Base-by-base conservation (phyloP, 2,329 filamentous ascomycete genomes). In the Lachnellula suecica region DNA sequence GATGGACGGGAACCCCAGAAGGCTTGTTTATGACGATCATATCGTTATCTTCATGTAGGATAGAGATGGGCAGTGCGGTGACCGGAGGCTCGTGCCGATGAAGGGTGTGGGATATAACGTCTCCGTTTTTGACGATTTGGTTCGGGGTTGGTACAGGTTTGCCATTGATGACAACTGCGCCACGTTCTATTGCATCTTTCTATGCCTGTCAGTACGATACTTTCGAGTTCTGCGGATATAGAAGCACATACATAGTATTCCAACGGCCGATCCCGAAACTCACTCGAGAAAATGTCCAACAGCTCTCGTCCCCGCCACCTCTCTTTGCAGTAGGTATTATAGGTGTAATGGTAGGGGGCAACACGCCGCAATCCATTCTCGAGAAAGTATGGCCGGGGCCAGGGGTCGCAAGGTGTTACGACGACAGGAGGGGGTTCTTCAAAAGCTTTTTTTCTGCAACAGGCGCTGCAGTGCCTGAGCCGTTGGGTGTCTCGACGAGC, bases 21-120 rank as follows among this genome's bases (percentile, higher is more conserved):
- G 94, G 94, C 71, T 99, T 99, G 74, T 97, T 91, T 69, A 99
- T 96, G 56, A 97, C 92, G 53, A 99, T 88, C 76, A 99, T 87
- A 60, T 92, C 88, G 42, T 95, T 83, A 62, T 96, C 91, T 71
- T 99, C 94, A 71, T 96, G 88, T 35, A 99, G 84, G 42, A 97
- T 81, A 15, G 82, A 83, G 45, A 99, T 87, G 0, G 89, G 83
- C 38, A 89, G 82, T 15, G 84, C 85, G 2, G 90, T 92, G 27
- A 97, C 91, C 1, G 94, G 94, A 2, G 94, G 94, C 71, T 99
- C 94, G 69, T 99, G 94, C 13, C 94, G 88, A 70, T 99, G 94
- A 55, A 96, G 79, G 4, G 91, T 97, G 71, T 99, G 94, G 10
- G 89, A 93, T 49, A 99, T 87, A 51, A 96, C 74, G 66, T 97